Evolutionary conservation across 2,329 filamentous ascomycete species (phyloP).

Genomic region (Harringtonia aguacate): DNA sequence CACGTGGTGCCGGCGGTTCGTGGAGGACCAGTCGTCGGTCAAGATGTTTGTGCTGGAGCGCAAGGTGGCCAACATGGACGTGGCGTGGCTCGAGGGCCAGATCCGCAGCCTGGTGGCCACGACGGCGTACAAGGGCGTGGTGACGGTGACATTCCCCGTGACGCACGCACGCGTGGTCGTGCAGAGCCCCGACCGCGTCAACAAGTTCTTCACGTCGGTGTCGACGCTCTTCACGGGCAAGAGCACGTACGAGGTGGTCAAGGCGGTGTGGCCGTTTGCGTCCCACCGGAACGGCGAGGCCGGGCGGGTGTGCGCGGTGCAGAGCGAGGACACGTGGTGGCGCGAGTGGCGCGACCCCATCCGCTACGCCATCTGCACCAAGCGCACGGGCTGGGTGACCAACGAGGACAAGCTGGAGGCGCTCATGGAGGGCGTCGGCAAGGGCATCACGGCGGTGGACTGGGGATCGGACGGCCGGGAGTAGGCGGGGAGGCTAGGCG

Average conservation of each 20-base stretch:
- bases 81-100: slow-evolving; percentile 43
- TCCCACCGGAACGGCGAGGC: slow-evolving; percentile 32
- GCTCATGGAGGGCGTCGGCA: slow-evolving; percentile 37
- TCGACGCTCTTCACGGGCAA: slow-evolving; percentile 40
- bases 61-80: slow-evolving; percentile 42
- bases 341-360: slow-evolving; percentile 37
- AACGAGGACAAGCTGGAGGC: slow-evolving; percentile 43
- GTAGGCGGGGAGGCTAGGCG: not conserved
- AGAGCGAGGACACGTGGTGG: slow-evolving; percentile 48
- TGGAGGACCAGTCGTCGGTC: slow-evolving; percentile 31
- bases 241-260: slow-evolving; percentile 43
- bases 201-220: slow-evolving; percentile 42
- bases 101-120: slow-evolving; percentile 38
- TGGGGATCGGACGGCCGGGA: slow-evolving; percentile 22
- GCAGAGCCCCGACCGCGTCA: slow-evolving; percentile 40
- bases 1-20: slow-evolving; percentile 36
- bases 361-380: slow-evolving; percentile 24
- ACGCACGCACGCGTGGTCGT: slow-evolving; percentile 38
- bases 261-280: slow-evolving; percentile 47
- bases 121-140: slow-evolving; percentile 37
- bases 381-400: slow-evolving; percentile 34
- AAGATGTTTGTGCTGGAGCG: slow-evolving; percentile 42
- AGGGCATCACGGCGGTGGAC: slow-evolving; percentile 24
- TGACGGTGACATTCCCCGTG: slow-evolving; percentile 37
- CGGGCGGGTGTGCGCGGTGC: slow-evolving; percentile 36